Conservation (phyloP, 2,329 filamentous ascomycete species). For the Talaromyces sp. region DNA sequence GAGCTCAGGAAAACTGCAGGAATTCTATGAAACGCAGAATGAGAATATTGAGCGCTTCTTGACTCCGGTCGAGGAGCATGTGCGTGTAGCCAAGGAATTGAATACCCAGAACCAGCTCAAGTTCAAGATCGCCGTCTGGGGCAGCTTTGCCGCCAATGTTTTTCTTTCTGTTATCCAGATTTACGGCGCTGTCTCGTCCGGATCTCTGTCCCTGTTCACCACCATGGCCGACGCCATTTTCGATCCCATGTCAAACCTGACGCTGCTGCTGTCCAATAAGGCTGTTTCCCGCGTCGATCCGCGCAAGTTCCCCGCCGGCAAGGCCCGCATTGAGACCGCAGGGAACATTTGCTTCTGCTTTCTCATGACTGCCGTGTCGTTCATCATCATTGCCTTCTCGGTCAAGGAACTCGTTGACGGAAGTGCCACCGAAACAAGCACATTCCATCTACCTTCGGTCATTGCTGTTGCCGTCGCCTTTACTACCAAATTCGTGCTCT, state of each 20-base stretch:
- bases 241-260: constrained; percentile 83
- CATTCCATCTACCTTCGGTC: constrained; percentile 75
- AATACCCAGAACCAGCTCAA: constrained; percentile 71
- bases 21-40: constrained; percentile 88
- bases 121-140: constrained; percentile 56
- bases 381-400: constrained; percentile 88
- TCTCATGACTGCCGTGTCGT: constrained; percentile 85
- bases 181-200: constrained; percentile 79
- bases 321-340: constrained; percentile 88
- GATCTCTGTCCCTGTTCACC: constrained; percentile 92
- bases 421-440: constrained; percentile 47
- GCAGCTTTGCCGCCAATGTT: constrained; percentile 72
- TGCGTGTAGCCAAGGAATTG: constrained; percentile 72
- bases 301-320: constrained; percentile 81
- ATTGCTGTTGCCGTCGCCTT: constrained; percentile 83
- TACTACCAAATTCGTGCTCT: constrained; percentile 72
- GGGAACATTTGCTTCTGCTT: constrained; percentile 97
- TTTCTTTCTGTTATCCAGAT: constrained; percentile 73
- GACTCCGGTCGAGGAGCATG: constrained; percentile 88
- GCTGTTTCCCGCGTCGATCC: constrained; percentile 84
- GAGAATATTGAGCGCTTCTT: constrained; percentile 87
- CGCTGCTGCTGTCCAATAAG: constrained; percentile 77
- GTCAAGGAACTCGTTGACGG: constrained; percentile 59
- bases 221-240: constrained; percentile 96
- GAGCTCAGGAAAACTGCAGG: constrained; percentile 53